A percentile compares a stretch with the other conserved stretches of the same genome.
Conservation (phyloP, 2,329 filamentous ascomycete genomes). For the Alternaria atra region DNA sequence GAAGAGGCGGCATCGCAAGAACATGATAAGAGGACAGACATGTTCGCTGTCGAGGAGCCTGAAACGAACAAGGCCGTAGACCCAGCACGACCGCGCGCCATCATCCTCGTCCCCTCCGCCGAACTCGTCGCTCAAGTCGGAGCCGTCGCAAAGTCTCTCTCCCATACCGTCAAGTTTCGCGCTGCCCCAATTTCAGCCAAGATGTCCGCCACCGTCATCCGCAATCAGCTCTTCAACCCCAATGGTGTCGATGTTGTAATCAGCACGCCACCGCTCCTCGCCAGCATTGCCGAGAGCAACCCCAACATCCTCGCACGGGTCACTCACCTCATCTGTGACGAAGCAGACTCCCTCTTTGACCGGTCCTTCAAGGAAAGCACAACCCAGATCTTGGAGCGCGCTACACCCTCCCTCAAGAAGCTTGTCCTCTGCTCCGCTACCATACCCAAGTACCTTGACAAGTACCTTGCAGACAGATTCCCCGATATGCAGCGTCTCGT, state of each 20-base stretch:
- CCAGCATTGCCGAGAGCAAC: slow-evolving; percentile 86
- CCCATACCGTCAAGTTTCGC: slow-evolving; percentile 87
- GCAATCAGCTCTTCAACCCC: slow-evolving; percentile 82
- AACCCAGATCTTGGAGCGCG: slow-evolving; percentile 80
- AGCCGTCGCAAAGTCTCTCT: slow-evolving; percentile 79
- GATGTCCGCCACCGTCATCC: slow-evolving; percentile 79
- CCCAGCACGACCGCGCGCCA: slow-evolving; percentile 79
- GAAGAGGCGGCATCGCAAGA: slow-evolving; percentile 55
- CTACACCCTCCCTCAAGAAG: slow-evolving; percentile 81
- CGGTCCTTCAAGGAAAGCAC: slow-evolving; percentile 89
- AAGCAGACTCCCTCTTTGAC: slow-evolving; percentile 95
- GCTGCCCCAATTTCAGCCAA: slow-evolving; percentile 82
- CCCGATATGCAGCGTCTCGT: slow-evolving; percentile 86
- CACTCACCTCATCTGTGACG: slow-evolving; percentile 87
- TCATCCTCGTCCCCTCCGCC: slow-evolving; percentile 90
- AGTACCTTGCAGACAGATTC: slow-evolving; percentile 80
- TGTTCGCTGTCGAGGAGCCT: slow-evolving; percentile 68
- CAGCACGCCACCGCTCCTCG: slow-evolving; percentile 86
- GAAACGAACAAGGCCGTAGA: slow-evolving; percentile 68
- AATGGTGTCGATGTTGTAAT: slow-evolving; percentile 85
- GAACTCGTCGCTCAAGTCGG: slow-evolving; percentile 92
- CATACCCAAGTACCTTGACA: slow-evolving; percentile 89
- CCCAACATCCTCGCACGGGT: slow-evolving; percentile 94
- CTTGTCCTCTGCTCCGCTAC: slow-evolving; percentile 95
- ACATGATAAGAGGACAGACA: slow-evolving; percentile 52